These are phyloP conservation scores for Phialophora macrospora DNA, from an alignment of 2,329 filamentous ascomycete species.

Conservation along the genomic window DNA sequence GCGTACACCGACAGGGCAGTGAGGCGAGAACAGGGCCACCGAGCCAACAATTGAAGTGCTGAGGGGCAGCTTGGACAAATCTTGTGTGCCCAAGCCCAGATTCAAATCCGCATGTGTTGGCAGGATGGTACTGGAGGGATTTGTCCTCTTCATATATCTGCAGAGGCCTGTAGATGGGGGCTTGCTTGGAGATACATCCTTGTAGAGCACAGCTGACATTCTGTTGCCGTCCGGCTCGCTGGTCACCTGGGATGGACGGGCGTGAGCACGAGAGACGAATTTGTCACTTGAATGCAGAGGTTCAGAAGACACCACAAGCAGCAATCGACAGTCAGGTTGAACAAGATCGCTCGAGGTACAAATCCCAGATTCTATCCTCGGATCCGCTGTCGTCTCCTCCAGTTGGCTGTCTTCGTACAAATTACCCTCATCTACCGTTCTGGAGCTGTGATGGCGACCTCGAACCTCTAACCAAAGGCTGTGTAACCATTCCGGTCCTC, in stretches of 20 bases:
- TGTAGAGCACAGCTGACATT: constrained; percentile 21
- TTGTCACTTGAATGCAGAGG: constrained; percentile 26
- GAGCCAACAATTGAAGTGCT: constrained; percentile 6
- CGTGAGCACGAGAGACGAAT: constrained; percentile 21
- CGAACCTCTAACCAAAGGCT: constrained; percentile 12
- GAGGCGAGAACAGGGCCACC: constrained; percentile 15
- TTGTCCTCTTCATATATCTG: constrained; percentile 27
- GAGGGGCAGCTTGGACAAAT: constrained; percentile 14
- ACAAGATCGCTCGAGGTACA: constrained; percentile 27
- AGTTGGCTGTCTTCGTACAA: constrained; percentile 19
- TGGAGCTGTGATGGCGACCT: constrained; percentile 12
- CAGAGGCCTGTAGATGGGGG: constrained; percentile 4
- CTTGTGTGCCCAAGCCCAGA: constrained; percentile 34
- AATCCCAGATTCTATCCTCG: constrained; percentile 27
- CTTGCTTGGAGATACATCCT: constrained; percentile 25
- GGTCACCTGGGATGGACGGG: constrained; percentile 14
- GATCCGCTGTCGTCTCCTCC: constrained; percentile 20
- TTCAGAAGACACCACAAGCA: constrained; percentile 15
- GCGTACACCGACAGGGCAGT: constrained; percentile 3
- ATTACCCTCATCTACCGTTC: constrained; percentile 8
- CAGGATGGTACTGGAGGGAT: constrained; percentile 28
- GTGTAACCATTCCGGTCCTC: constrained; percentile 28
- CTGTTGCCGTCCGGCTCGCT: constrained; percentile 26
- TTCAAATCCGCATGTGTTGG: constrained; percentile 34
- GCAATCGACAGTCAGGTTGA: constrained; percentile 27